Base-by-base conservation (phyloP, 768 basidiomycete genomes). In the Russula dissimulans region DNA sequence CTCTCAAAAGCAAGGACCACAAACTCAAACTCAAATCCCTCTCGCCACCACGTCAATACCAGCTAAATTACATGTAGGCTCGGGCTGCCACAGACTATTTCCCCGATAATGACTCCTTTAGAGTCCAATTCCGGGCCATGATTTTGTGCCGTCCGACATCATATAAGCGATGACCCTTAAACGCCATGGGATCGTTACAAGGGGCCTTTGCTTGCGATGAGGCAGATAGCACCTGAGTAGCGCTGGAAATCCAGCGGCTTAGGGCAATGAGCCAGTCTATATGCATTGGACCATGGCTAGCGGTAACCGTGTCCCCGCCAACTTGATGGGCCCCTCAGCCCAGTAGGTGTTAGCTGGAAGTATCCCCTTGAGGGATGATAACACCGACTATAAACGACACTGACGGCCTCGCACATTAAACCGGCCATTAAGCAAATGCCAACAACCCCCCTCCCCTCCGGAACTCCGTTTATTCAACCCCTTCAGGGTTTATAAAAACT, bases 361-460 rank as follows among this genome's bases (percentile, higher is more conserved):
- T 10, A 42, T 56, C 60, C 60, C 60, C 60, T 56, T 51, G 43
- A 61, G 60, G 55, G 60, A 56, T 31, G 1, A 46, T 7, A 11
- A 18, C 11, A 36, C 15, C 26, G 18, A 43, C n/a, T 5, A 10
- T 38, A 11, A 31, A 15, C 26, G 15, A 3, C 14, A 17, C 46
- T 38, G 2, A 41, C 22, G 29, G 31, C 47, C 18, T 10, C 18
- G 12, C 49, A 15, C 12, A 46, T 3, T 44, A 15, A 22, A 26
- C 5, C 42, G 0, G 15, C 4, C 7, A 12, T 44, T 8, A 12
- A 36, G n/a, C 22, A 2, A 7, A 50, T n/a, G 3, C 32, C 4
- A 41, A 48, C 29, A 26, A 43, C 17, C 7, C 43, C 12, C 36
- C 36, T 38, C 36, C 5, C 8, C n/a, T 36, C 3, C 11, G n/a